Conservation (phyloP, 106 monocot genomes). For the Alisma plantagoaquatica region DNA sequence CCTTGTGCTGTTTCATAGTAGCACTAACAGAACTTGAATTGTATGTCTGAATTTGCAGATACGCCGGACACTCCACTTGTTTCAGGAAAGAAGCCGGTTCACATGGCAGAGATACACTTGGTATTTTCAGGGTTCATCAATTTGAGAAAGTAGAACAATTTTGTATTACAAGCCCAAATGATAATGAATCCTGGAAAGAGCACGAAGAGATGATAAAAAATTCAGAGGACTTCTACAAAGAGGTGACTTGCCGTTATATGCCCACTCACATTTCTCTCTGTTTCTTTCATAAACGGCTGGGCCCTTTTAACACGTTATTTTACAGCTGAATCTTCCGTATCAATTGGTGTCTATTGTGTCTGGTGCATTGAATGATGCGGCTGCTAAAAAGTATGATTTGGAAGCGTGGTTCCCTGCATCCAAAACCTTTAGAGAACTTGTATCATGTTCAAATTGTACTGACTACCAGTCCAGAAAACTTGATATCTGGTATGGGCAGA, state of each 20-base stretch:
- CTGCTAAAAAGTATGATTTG: conserved; percentile 74
- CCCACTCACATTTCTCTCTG: too few relatives aligned
- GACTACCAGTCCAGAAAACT: conserved; percentile 62
- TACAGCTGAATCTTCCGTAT: too few relatives aligned
- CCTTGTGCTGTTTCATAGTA: too few relatives aligned
- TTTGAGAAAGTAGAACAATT: conserved; percentile 85
- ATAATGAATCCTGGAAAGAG: conserved; percentile 76
- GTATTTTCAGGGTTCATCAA: conserved; percentile 79
- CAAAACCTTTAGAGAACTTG: conserved; percentile 63
- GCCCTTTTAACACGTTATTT: too few relatives aligned
- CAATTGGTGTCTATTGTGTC: conserved; percentile 71
- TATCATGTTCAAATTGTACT: conserved; percentile 81
- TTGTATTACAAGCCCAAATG: conserved; percentile 63
- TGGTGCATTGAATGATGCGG: conserved; percentile 80
- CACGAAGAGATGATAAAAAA: conserved; percentile 74
- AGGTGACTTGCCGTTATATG: conserved; percentile 41
- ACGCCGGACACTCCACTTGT: conserved; percentile 79
- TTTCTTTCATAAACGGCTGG: too few relatives aligned
- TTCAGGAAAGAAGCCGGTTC: conserved; percentile 77
- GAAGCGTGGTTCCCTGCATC: conserved; percentile 86
- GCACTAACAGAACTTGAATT: too few relatives aligned
- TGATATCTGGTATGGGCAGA: conserved; percentile 61
- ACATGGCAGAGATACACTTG: conserved; percentile 70
- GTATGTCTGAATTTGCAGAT: too few relatives aligned
- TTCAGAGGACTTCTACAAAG: conserved; percentile 70